These are phyloP conservation scores for Metarhizium anisopliae DNA, from an alignment of 2,329 filamentous ascomycete genomes.

Conservation along the genomic window DNA sequence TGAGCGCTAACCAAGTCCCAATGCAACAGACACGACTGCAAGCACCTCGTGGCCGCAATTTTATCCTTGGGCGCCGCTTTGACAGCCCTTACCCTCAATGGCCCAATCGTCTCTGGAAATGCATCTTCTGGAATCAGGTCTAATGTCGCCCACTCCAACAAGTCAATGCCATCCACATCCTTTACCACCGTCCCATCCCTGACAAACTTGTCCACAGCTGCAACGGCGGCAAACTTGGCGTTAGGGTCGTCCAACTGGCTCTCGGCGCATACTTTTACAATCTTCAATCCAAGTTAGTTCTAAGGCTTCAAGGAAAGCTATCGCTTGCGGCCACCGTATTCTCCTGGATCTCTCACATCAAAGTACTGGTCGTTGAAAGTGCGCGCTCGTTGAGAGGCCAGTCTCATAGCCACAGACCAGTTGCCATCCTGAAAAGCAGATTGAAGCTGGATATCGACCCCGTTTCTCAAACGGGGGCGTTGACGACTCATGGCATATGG, in stretches of 20 bases:
- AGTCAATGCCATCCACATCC: constrained; percentile 41
- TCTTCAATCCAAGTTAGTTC: constrained; percentile 19
- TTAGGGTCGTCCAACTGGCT: constrained; percentile 40
- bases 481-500: constrained; percentile 23
- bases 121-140: constrained; percentile 28
- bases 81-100: constrained; percentile 39
- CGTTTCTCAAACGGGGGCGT: constrained; percentile 34
- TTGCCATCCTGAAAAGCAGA: constrained; percentile 45
- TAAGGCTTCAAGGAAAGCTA: neutral
- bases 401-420: constrained; percentile 40
- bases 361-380: constrained; percentile 46
- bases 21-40: constrained; percentile 43
- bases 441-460: constrained; percentile 45
- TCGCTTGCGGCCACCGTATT: neutral
- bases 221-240: constrained; percentile 34
- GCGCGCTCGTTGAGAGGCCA: constrained; percentile 43
- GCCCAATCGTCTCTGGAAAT: constrained; percentile 39
- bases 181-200: constrained; percentile 36
- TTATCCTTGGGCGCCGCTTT: constrained; percentile 44
- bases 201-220: constrained; percentile 36
- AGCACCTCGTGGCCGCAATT: constrained; percentile 30
- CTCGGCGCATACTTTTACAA: constrained; percentile 40
- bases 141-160: constrained; percentile 45
- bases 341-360: constrained; percentile 30
- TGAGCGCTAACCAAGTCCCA: constrained; percentile 50